A percentile compares a stretch with the other conserved stretches of the same genome.
Conservation (phyloP, 2,329 filamentous ascomycete species). For the Colletotrichum aenigma region DNA sequence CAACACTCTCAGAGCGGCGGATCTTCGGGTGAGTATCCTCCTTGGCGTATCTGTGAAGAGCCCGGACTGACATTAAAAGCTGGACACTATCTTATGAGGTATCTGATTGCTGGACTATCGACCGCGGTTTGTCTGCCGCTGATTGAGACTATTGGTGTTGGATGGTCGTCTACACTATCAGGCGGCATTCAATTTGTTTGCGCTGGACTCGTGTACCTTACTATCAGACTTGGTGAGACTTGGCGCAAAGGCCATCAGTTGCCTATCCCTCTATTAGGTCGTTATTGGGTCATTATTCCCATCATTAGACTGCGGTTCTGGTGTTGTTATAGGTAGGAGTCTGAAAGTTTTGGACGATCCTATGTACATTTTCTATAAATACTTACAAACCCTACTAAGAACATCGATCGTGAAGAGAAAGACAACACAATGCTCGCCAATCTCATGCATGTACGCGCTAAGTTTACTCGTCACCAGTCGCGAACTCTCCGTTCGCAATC, state of each 20-base stretch:
- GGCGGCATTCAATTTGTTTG: background rate
- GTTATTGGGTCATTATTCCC: background rate
- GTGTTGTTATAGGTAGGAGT: background rate
- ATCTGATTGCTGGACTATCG: slow-evolving; percentile 73
- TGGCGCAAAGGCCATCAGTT: background rate
- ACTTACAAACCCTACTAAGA: no score
- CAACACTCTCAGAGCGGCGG: slow-evolving; percentile 37
- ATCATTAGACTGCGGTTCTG: background rate
- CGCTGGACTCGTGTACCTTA: background rate
- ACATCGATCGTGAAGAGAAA: background rate
- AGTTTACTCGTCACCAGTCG: slow-evolving; percentile 23
- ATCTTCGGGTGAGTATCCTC: background rate
- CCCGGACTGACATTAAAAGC: slow-evolving; percentile 71
- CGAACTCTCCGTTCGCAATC: slow-evolving; percentile 33
- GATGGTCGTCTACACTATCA: slow-evolving; percentile 78
- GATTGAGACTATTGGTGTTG: slow-evolving; percentile 74
- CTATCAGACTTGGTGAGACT: background rate
- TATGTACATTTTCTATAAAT: background rate
- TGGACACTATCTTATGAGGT: slow-evolving; percentile 80
- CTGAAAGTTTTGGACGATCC: rapidly evolving
- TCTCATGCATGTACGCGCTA: background rate
- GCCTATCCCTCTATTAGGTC: background rate
- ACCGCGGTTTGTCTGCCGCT: slow-evolving; percentile 76
- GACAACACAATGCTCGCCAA: no score
- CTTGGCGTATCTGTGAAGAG: slow-evolving; percentile 46